Conservation (phyloP, 2,329 filamentous ascomycete species). For the Bipolaris gigantea region DNA sequence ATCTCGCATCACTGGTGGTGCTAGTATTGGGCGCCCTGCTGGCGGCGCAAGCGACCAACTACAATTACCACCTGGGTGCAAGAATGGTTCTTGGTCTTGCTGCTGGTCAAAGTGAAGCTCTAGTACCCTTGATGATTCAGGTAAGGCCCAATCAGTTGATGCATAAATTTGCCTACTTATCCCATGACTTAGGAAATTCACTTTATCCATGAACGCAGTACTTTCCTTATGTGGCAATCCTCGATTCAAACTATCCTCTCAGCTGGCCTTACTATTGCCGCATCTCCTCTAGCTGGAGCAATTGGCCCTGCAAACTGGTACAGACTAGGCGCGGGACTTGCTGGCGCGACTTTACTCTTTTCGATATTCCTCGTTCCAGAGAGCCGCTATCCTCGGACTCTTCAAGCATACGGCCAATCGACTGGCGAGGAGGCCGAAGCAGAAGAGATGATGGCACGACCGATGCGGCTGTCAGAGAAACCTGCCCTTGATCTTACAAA, state of each 20-base stretch:
- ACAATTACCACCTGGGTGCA: constrained; percentile 42
- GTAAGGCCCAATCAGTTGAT: constrained; percentile 2
- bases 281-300: constrained; percentile 48
- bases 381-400: constrained; percentile 47
- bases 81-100: constrained; percentile 47
- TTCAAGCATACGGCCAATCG: constrained; percentile 39
- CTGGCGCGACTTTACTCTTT: constrained; percentile 40
- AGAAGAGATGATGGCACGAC: neutral
- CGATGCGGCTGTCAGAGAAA: constrained; percentile 8
- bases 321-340: constrained; percentile 44
- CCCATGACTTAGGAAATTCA: constrained; percentile 32
- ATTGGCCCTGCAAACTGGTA: constrained; percentile 52
- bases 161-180: neutral
- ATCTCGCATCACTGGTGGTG: constrained; percentile 17
- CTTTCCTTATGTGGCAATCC: constrained; percentile 47
- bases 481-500: constrained; percentile 42
- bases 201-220: constrained; percentile 51
- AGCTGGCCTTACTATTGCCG: constrained; percentile 46
- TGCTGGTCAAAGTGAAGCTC: constrained; percentile 49
- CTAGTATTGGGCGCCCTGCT: constrained; percentile 13
- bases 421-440: constrained; percentile 1
- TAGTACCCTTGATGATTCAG: constrained; percentile 48
- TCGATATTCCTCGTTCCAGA: constrained; percentile 49
- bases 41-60: constrained; percentile 18
- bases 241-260: constrained; percentile 47